A percentile compares a stretch with the other conserved stretches of the same genome.
phyloP scores from a whole-genome alignment of 2,329 filamentous ascomycete species.

The Trichoderma lentiforme region DNA sequence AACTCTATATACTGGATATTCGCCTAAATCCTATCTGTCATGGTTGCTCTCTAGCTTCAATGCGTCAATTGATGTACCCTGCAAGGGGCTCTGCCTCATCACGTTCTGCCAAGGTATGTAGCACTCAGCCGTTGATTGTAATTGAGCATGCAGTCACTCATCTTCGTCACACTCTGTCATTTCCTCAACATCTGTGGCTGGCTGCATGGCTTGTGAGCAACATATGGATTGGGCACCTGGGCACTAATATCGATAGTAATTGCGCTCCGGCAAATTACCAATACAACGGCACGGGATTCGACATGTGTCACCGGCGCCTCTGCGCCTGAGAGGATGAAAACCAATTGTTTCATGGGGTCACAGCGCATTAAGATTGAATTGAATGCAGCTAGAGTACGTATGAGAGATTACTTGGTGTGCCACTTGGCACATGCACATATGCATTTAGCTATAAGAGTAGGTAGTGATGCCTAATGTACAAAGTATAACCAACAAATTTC shows the following conservation, averaged over 20 bases:
- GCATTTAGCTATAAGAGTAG: no score
- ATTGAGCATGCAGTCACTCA: background rate
- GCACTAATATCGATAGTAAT: background rate
- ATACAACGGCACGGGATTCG: background rate
- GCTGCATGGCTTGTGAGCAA: no score
- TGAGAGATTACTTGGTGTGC: background rate
- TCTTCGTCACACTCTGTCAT: background rate
- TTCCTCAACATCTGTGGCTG: background rate
- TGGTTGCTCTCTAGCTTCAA: background rate
- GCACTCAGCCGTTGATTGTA: background rate
- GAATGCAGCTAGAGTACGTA: background rate
- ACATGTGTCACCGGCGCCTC: background rate
- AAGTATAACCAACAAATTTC: no score
- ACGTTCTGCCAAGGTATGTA: background rate
- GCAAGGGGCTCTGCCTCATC: background rate
- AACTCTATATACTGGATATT: background rate
- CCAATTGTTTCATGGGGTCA: background rate
- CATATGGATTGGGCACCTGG: background rate
- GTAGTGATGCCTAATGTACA: no score
- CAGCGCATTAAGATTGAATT: background rate
- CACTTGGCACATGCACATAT: background rate
- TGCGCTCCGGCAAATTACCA: background rate
- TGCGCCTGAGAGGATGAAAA: background rate
- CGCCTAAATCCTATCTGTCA: no score
- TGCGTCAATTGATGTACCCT: background rate